phyloP scores from a whole-genome alignment of 495 filamentous ascomycete genomes.

The Choiromyces venosus region DNA sequence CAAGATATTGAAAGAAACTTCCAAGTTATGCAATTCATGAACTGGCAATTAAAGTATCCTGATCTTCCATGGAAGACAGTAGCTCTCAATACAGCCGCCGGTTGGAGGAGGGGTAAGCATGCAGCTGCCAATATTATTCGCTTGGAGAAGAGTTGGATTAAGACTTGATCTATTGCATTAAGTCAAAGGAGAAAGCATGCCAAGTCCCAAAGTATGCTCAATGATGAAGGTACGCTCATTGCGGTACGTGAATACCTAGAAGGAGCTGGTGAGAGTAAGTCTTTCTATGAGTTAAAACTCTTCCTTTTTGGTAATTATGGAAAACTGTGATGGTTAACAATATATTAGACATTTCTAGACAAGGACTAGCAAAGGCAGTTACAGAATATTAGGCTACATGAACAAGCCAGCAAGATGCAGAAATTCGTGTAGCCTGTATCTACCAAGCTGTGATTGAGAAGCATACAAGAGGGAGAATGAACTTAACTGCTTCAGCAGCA shows the following conservation, averaged over 20 bases:
- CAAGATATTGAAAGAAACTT: not conserved
- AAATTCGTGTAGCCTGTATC: not conserved
- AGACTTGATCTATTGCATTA: not conserved
- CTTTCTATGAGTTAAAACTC: not conserved
- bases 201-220: not conserved
- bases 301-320: not conserved
- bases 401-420: not conserved
- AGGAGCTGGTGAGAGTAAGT: not conserved
- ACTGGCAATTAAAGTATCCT: not conserved
- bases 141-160: not conserved
- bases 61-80: not conserved
- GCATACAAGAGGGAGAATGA: not conserved
- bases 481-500: not conserved
- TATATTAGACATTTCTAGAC: not conserved
- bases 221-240: not conserved
- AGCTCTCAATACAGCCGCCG: not conserved
- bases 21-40: not conserved
- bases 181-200: not conserved
- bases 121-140: not conserved
- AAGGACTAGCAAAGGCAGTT: not conserved
- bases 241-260: not conserved
- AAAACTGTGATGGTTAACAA: not conserved
- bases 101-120: not conserved
- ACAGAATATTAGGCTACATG: not conserved
- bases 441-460: not conserved